Evolutionary conservation across 768 basidiomycete genomes (phyloP), one percentile per base, ranked within the genome.

Genomic region (Boletus sp.): DNA sequence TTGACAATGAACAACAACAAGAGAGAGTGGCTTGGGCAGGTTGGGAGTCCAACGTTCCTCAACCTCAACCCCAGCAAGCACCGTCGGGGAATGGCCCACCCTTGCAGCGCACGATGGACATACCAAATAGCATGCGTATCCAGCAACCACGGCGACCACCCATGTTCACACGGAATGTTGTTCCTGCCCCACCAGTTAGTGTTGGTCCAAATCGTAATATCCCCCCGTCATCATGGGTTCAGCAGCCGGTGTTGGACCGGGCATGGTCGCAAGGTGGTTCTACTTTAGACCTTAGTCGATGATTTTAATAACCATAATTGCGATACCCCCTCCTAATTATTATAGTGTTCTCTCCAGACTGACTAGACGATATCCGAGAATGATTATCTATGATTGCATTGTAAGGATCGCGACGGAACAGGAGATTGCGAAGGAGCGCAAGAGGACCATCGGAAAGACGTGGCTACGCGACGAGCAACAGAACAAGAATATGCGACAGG

Each of bases 81-180:
- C 64, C 56, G 4, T 40, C 39, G 5, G 61, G 55, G 30, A 66
- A 57, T 34, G 67, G 50, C 47, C 63, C 65, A 1, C 73, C 74
- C 15, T 65, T 78, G 51, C 82, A 80, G 60, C 72, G 80, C 25
- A 71, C 76, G 23, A 70, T 79, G 72, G 82, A 83, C 47, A 60
- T 81, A 56, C 81, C 78, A 37, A 77, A 75, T n/a, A 74, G 72
- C 15, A 76, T 79, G 71, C 76, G 83, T 17, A 72, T 79, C 60
- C 83, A 76, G 25, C 80, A 77, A 8, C 79, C 77, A 14, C 76
- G 84, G 56, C 75, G 85, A 60, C 72, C 83, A 11, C 80, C 78
- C 45, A 85, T 85, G 71, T 85, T 85, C 65, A 56, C 66, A 51
- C 55, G 70, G 60, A 61, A 68, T 51, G 64, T 70, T 41, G 64